phyloP scores from a whole-genome alignment of 257 asterid genomes.

The Nicotiana sylvestris region DNA sequence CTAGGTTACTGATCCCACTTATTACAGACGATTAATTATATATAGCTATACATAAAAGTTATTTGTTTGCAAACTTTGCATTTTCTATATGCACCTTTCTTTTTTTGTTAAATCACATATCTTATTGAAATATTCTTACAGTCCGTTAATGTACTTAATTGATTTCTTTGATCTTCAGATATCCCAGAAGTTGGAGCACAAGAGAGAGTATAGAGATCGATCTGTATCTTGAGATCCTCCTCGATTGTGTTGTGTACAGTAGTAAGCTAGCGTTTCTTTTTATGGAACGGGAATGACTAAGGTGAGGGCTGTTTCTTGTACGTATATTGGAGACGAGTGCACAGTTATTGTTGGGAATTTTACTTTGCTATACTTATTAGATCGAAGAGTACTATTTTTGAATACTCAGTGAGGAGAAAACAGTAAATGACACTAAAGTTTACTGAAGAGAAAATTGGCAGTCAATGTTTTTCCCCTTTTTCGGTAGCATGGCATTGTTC shows the following conservation, averaged over 20 bases:
- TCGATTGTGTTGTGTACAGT: slow-evolving; percentile 10
- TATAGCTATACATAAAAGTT: too few species aligned
- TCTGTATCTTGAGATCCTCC: neutral
- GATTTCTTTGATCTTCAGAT: neutral
- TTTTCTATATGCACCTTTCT: too few species aligned
- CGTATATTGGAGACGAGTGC: neutral
- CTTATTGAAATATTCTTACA: neutral
- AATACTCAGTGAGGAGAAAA: neutral
- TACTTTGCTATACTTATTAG: neutral
- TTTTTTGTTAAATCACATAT: too few species aligned
- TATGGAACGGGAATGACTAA: neutral
- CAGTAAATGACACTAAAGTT: neutral
- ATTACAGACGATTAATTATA: too few species aligned
- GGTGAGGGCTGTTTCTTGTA: slow-evolving; percentile 1
- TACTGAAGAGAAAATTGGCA: neutral
- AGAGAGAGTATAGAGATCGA: slow-evolving; percentile 4
- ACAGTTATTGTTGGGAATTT: neutral
- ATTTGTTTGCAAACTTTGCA: too few species aligned
- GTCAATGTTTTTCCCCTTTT: neutral
- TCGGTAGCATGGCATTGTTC: too few species aligned
- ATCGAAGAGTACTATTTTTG: neutral
- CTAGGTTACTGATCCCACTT: too few species aligned
- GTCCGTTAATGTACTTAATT: neutral
- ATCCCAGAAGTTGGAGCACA: neutral
- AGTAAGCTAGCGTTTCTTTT: neutral